Base-by-base conservation (phyloP, 2,329 filamentous ascomycete genomes). In the Trichoderma breve region DNA sequence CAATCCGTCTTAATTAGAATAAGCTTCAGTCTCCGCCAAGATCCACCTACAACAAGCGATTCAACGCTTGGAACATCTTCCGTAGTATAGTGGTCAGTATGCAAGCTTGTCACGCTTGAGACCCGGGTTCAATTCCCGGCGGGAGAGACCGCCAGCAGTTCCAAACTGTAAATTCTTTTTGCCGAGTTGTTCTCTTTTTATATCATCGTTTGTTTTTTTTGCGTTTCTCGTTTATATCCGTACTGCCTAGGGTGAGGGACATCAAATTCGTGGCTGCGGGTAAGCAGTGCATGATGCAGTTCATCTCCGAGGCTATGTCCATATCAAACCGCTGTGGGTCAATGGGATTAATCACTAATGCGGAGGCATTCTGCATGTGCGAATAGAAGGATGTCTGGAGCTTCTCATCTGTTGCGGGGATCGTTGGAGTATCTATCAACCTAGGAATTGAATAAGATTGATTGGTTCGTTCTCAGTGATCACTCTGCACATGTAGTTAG, bases 51-150 rank as follows among this genome's bases (percentile, higher is more conserved):
- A 61, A 57, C 64, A 39, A 39, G 64, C 64, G 47, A 26, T 28
- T 14, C 21, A 39, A 55, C 32, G 47, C 51, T 53, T 55, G 64
- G 26, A 12, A 60, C n/a, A 69, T 69, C 66, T 69, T 69, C 66
- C 66, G 66, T 69, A 69, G 66, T 69, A 69, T 69, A 69, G 66
- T 69, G 66, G 66, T 69, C 66, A 69, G 66, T 69, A 69, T 69
- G 66, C 66, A 69, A 69, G 66, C 66, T 69, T 69, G 66, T 69
- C 66, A 69, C 66, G 66, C 66, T 69, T 69, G 66, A 69, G 66
- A 69, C 66, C 66, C 66, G 66, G 66, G 66, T 69, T 69, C 66
- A 69, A 69, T 69, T 69, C 66, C 66, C 66, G 66, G 66, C 66
- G 66, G 66, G 66, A 69, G 66, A 69, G 66, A 36, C 34, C 34